Conservation (phyloP, 805 yeast species). For the Zygosaccharomyces kombuchaensis region DNA sequence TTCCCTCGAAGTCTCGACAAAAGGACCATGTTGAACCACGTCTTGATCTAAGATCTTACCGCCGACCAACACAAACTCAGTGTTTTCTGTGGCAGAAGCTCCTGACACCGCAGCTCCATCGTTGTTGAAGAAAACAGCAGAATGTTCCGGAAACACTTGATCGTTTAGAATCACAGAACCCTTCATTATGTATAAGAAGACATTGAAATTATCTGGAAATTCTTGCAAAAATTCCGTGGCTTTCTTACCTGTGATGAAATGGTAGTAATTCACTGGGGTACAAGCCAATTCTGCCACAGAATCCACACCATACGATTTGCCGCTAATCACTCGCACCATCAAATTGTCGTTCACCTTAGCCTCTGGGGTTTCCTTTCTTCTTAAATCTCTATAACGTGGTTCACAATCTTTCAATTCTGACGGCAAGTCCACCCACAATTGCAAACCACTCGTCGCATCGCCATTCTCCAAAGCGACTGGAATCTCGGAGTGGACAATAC, state of each 20-base stretch:
- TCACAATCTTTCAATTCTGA: conserved; percentile 52
- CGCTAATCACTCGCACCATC: conserved; percentile 62
- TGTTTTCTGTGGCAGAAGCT: conserved; percentile 41
- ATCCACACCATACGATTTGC: conserved; percentile 70
- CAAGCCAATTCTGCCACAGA: conserved; percentile 72
- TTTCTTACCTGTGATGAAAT: conserved; percentile 59
- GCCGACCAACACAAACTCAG: conserved; percentile 70
- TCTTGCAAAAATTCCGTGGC: conserved; percentile 54
- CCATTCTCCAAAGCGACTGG: conserved; percentile 54
- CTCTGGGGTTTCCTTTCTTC: conserved; percentile 64
- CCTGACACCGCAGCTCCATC: conserved; percentile 66
- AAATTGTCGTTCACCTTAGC: conserved; percentile 64
- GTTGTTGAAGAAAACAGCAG: conserved; percentile 58
- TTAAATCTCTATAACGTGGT: conserved; percentile 77
- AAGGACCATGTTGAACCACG: conserved; percentile 86
- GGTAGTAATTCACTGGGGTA: conserved; percentile 74
- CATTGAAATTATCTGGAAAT: conserved; percentile 58
- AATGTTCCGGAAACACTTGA: conserved; percentile 40
- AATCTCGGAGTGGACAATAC: conserved; percentile 83
- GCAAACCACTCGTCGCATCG: conserved; percentile 63
- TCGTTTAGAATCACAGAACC: conserved; percentile 54
- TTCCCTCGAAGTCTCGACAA: conserved; percentile 68
- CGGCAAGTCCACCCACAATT: conserved; percentile 86
- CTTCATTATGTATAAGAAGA: conserved; percentile 61
- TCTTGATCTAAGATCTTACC: conserved; percentile 72